These are phyloP conservation scores for Endotrypanum monterogeii DNA, from an alignment of 208 protist genomes.

Conservation along the genomic window DNA sequence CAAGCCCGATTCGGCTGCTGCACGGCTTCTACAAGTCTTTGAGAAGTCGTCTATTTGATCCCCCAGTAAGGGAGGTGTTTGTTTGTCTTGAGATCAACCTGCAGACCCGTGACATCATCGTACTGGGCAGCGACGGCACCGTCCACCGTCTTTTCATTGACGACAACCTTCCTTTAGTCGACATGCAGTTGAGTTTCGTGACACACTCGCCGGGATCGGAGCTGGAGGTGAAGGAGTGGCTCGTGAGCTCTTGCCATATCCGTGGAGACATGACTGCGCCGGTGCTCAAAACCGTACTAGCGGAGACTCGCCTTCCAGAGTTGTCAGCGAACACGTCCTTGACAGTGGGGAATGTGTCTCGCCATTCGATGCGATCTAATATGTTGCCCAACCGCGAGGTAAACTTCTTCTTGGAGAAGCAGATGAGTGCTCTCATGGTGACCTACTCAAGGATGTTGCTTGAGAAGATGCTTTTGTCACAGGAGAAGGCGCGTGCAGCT, in stretches of 20 bases:
- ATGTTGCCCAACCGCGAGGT: slow-evolving; percentile 16
- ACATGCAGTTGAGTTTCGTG: slow-evolving; percentile 47
- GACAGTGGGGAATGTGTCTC: slow-evolving; percentile 35
- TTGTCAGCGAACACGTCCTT: slow-evolving; percentile 36
- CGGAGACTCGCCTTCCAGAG: slow-evolving; percentile 9
- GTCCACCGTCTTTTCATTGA: slow-evolving; percentile 44
- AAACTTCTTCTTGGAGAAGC: slow-evolving; percentile 43
- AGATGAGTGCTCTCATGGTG: slow-evolving; percentile 78
- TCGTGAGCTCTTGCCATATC: slow-evolving; percentile 26
- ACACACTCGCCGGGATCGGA: slow-evolving; percentile 39
- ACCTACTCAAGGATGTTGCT: slow-evolving; percentile 78
- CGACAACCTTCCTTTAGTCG: slow-evolving; percentile 22
- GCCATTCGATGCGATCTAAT: slow-evolving; percentile 25
- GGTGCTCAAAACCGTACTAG: slow-evolving; percentile 19
- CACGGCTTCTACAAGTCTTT: slow-evolving; percentile 29
- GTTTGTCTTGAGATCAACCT: slow-evolving; percentile 43
- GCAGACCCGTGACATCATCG: slow-evolving; percentile 38
- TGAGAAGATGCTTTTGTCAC: slow-evolving; percentile 58
- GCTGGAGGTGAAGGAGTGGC: slow-evolving; percentile 52
- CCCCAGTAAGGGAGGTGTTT: slow-evolving; percentile 35
- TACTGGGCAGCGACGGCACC: slow-evolving; percentile 44
- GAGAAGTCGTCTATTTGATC: slow-evolving; percentile 28
- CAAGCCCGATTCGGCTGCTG: slow-evolving; percentile 24
- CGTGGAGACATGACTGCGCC: slow-evolving; percentile 28
- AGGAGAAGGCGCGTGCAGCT: slow-evolving; percentile 43